A percentile compares a stretch with the other conserved stretches of the same genome.
These are phyloP conservation scores for Paecilomyces sp. DNA, from an alignment of 2,329 filamentous ascomycete genomes.

Conservation along the genomic window DNA sequence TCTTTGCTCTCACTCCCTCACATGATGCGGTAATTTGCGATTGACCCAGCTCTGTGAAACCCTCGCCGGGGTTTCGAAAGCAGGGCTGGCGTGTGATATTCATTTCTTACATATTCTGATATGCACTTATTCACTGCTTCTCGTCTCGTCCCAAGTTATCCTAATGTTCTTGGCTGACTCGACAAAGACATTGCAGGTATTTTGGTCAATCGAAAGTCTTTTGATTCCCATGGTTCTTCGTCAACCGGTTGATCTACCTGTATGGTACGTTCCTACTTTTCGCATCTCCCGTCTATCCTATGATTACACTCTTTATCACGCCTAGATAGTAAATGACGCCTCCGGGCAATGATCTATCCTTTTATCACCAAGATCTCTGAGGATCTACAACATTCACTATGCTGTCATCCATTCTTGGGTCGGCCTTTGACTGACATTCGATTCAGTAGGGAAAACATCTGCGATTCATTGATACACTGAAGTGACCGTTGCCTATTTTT, in stretches of 20 bases:
- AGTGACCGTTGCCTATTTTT: too few species aligned
- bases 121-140: slow-evolving; percentile 7
- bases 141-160: background rate
- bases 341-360: slow-evolving; percentile 49
- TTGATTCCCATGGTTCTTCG: background rate
- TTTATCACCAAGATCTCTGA: slow-evolving; percentile 65
- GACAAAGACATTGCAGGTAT: background rate
- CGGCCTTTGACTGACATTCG: background rate
- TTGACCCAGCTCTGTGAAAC: slow-evolving; percentile 81
- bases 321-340: slow-evolving; percentile 65
- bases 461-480: too few species aligned
- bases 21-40: slow-evolving; percentile 99
- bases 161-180: slow-evolving; percentile 13
- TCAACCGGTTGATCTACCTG: background rate
- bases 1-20: slow-evolving; percentile 9
- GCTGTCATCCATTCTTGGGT: slow-evolving; percentile 8
- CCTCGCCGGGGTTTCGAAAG: slow-evolving; percentile 82
- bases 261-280: slow-evolving; percentile 17
- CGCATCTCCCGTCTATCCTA: slow-evolving; percentile 37
- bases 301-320: slow-evolving; percentile 56
- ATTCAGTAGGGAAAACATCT: background rate
- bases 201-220: background rate
- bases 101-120: slow-evolving; percentile 99
- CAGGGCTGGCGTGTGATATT: slow-evolving; percentile 75
- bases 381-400: slow-evolving; percentile 26